Evolutionary conservation across 495 filamentous ascomycete genomes (phyloP).

Genomic region (Daldinia bambusicola): DNA sequence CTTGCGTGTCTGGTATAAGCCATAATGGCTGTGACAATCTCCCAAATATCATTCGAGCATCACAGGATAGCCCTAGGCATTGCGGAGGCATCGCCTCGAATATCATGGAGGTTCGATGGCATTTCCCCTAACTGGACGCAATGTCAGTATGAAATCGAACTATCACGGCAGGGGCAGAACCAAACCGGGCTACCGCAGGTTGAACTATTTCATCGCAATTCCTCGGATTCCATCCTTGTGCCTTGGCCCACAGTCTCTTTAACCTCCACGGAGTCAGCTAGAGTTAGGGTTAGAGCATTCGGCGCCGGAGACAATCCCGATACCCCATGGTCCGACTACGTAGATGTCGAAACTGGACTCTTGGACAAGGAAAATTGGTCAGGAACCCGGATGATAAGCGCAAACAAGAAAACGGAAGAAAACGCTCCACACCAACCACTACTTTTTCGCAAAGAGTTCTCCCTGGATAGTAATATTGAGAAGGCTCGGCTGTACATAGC

Average conservation of each 20-base stretch:
- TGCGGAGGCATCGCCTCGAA: conserved; percentile 41
- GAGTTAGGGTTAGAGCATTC: conserved; percentile 53
- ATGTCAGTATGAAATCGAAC: conserved; percentile 42
- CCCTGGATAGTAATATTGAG: conserved; percentile 18
- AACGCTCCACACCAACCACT: conserved; percentile 36
- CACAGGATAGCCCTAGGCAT: conserved; percentile 47
- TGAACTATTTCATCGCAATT: conserved; percentile 43
- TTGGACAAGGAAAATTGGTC: conserved; percentile 54
- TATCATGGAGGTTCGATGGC: conserved; percentile 49
- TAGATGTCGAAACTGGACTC: conserved; percentile 54
- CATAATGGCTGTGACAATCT: conserved; percentile 46
- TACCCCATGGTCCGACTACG: conserved; percentile 54
- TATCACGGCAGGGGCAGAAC: conserved; percentile 28
- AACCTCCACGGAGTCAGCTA: conserved; percentile 53
- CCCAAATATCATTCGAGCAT: conserved; percentile 48
- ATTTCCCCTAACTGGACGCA: conserved; percentile 41
- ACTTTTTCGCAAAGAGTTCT: conserved; percentile 45
- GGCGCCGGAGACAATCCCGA: conserved; percentile 41
- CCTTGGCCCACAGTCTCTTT: conserved; percentile 62
- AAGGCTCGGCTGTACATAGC: conserved; percentile 61
- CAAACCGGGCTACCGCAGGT: conserved; percentile 13
- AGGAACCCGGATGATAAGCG: conserved; percentile 50
- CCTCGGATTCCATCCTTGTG: conserved; percentile 56
- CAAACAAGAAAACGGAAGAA: conserved; percentile 42
- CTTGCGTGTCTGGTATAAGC: not conserved